These are phyloP conservation scores for Silene latifolia DNA, from an alignment of 148 eudicot species.

Conservation along the genomic window DNA sequence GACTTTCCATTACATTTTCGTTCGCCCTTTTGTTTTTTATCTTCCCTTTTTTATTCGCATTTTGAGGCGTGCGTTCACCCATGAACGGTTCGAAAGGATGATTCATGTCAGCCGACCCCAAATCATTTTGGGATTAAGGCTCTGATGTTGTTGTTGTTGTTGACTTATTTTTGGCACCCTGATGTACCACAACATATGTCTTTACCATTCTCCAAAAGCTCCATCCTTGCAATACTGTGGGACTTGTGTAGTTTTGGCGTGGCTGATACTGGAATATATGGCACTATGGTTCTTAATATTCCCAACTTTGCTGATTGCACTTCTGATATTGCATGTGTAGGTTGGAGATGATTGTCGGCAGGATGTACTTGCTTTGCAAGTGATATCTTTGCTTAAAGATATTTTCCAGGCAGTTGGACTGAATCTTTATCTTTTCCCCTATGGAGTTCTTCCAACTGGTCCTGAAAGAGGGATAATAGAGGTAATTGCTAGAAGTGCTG, in stretches of 20 bases:
- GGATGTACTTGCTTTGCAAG: conserved; percentile 98
- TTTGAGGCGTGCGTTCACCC: too few relatives aligned
- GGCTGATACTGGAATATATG: conserved; percentile 1
- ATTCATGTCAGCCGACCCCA: too few relatives aligned
- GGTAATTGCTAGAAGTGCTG: conserved; percentile 37
- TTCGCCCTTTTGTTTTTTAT: too few relatives aligned
- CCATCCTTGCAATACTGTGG: conserved; percentile 5
- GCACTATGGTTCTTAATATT: conserved; percentile 9
- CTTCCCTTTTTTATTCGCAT: too few relatives aligned
- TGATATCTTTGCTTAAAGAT: conserved; percentile 85
- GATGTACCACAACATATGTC: not conserved
- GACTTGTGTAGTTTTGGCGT: not conserved
- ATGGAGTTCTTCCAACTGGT: conserved; percentile 98
- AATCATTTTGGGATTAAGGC: too few relatives aligned
- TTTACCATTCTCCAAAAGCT: not conserved
- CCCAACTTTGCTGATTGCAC: not conserved
- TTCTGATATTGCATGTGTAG: conserved; percentile 32
- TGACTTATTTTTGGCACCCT: conserved; percentile 1
- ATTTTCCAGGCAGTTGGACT: conserved; percentile 82
- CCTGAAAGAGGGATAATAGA: conserved; percentile 92
- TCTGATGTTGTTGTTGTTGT: too few relatives aligned
- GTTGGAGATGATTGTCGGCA: conserved; percentile 99
- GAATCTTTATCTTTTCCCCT: conserved; percentile 84
- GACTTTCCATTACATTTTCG: too few relatives aligned
- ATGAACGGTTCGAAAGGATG: too few relatives aligned